Evolutionary conservation across 2,329 filamentous ascomycete species (phyloP).

Genomic region (Acarospora socialis): DNA sequence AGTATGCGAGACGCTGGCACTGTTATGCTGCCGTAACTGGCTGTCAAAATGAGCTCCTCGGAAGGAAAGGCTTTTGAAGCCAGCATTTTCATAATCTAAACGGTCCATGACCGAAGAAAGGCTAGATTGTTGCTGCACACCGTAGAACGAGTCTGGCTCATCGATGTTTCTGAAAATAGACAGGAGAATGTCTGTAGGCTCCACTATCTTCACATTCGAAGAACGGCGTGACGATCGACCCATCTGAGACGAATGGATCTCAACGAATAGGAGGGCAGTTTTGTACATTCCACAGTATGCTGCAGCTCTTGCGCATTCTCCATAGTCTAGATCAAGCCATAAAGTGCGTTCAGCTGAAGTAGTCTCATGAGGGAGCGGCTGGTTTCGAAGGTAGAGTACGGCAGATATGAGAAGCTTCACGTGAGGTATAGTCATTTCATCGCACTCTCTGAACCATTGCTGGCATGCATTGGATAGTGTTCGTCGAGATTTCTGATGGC

Average conservation of each 20-base stretch:
- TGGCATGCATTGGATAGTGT: constrained; percentile 52
- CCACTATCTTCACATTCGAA: constrained; percentile 39
- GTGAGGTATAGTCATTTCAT: constrained; percentile 40
- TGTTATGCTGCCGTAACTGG: constrained; percentile 51
- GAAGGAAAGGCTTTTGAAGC: constrained; percentile 75
- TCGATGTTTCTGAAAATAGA: constrained; percentile 83
- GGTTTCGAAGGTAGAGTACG: constrained; percentile 77
- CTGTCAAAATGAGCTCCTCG: constrained; percentile 84
- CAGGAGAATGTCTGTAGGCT: constrained; percentile 57
- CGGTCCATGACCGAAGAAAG: constrained; percentile 64
- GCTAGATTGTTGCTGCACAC: constrained; percentile 63
- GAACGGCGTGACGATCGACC: constrained; percentile 50
- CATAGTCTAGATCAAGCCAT: constrained; percentile 78
- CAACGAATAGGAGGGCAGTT: constrained; percentile 68
- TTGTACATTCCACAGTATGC: constrained; percentile 72
- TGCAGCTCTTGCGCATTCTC: constrained; percentile 56
- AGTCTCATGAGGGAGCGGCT: constrained; percentile 56
- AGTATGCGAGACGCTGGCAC: constrained; percentile 35
- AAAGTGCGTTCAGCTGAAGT: constrained; percentile 64
- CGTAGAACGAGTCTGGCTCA: constrained; percentile 93
- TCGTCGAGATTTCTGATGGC: constrained; percentile 44
- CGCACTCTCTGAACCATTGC: constrained; percentile 43
- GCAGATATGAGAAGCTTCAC: constrained; percentile 60
- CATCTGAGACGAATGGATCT: constrained; percentile 50
- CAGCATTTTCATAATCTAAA: constrained; percentile 80